A percentile compares a stretch with the other conserved stretches of the same genome.
Conservation (phyloP, 257 asterid genomes). For the Nicotiana noctiflora region DNA sequence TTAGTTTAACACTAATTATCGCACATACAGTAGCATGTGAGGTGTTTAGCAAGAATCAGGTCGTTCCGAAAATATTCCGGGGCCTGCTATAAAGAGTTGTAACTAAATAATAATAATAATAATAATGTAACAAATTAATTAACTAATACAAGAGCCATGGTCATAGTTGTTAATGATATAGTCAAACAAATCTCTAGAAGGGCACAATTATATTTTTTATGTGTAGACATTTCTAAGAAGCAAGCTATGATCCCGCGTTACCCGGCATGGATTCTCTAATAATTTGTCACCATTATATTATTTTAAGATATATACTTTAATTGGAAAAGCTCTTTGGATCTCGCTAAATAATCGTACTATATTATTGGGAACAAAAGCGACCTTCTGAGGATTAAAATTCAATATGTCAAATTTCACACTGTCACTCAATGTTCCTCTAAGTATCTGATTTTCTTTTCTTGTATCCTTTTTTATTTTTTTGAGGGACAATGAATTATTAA, state of each 20-base stretch:
- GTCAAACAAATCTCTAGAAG: neutral
- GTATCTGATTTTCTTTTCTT: neutral
- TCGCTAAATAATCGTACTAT: neutral
- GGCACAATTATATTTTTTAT: neutral
- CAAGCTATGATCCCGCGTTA: neutral
- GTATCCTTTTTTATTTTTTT: neutral
- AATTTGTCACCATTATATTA: neutral
- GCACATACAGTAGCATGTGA: neutral
- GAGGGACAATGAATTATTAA: neutral
- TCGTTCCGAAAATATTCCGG: neutral
- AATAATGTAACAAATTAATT: neutral
- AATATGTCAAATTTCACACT: neutral
- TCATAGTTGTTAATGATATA: neutral
- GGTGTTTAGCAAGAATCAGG: neutral
- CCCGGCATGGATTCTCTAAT: neutral
- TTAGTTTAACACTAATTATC: neutral
- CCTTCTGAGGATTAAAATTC: neutral
- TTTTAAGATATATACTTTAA: neutral
- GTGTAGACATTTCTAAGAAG: neutral
- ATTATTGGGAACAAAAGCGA: neutral
- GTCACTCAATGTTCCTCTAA: neutral
- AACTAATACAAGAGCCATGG: neutral
- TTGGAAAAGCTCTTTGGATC: neutral
- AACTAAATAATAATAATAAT: no score
- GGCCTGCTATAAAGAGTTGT: neutral